Evolutionary conservation across 768 basidiomycete genomes (phyloP).

Genomic region (Russula brevipes): DNA sequence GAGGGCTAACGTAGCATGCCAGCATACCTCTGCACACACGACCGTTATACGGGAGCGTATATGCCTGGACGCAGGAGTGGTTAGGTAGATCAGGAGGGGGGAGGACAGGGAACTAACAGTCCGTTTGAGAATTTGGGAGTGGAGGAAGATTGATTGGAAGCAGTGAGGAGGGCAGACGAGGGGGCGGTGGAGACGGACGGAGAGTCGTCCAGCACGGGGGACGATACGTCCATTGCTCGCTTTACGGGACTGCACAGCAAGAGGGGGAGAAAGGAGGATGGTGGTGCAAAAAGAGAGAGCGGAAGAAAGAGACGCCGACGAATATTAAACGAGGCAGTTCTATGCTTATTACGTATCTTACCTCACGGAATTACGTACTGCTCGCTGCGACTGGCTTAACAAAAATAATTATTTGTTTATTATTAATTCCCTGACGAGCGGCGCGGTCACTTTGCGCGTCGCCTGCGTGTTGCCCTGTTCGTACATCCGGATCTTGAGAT

Average conservation of each 20-base stretch:
- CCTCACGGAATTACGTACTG: slow-evolving; percentile 3
- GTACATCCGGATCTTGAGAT: slow-evolving; percentile 8
- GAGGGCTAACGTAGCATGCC: background rate
- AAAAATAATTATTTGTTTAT: background rate
- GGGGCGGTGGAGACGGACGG: background rate
- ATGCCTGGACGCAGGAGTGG: slow-evolving; percentile 39
- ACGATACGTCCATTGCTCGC: slow-evolving; percentile 11
- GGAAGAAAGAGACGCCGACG: background rate
- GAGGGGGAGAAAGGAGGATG: background rate
- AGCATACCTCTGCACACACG: slow-evolving; percentile 70
- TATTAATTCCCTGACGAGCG: slow-evolving; percentile 10
- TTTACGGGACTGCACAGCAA: background rate
- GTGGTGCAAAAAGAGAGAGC: too few relatives aligned
- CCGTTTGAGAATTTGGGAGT: slow-evolving; percentile 31
- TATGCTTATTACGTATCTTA: slow-evolving; percentile 8
- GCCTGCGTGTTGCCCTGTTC: slow-evolving; percentile 21
- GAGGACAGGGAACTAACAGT: slow-evolving; percentile 27
- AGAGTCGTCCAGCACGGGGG: slow-evolving; percentile 6
- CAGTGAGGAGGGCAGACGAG: background rate
- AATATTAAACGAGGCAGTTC: slow-evolving; percentile 9
- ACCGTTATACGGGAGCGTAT: slow-evolving; percentile 75
- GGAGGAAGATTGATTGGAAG: slow-evolving; percentile 9
- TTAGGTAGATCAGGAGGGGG: slow-evolving; percentile 9
- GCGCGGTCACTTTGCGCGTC: slow-evolving; percentile 22
- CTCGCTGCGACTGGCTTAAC: background rate